A percentile compares a stretch with the other conserved stretches of the same genome.
Evolutionary conservation across 768 basidiomycete genomes (phyloP).

Genomic region (Boletus sensibilis): DNA sequence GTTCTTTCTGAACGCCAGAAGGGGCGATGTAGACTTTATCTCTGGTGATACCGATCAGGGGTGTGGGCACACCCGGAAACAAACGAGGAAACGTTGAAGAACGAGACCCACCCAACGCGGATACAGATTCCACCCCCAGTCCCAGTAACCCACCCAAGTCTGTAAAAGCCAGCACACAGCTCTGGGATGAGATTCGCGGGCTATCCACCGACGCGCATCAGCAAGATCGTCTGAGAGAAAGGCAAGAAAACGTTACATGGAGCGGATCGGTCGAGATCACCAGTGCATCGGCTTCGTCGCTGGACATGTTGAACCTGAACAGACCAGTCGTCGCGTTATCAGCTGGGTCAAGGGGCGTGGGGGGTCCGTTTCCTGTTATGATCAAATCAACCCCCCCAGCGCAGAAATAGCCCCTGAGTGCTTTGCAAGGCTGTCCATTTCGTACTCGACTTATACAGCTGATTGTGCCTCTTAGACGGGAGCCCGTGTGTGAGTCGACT

Average conservation of each 20-base stretch:
- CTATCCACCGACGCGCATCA: constrained; percentile 36
- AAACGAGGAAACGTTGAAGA: too few species aligned
- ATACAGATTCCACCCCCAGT: constrained; percentile 84
- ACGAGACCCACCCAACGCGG: constrained; percentile 52
- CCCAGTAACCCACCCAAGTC: constrained; percentile 89
- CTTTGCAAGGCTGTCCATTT: too few species aligned
- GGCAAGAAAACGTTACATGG: constrained; percentile 42
- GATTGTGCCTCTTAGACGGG: too few species aligned
- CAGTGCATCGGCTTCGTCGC: constrained; percentile 43
- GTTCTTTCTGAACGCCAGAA: constrained; percentile 88
- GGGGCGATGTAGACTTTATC: constrained; percentile 85
- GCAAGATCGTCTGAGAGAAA: not conserved
- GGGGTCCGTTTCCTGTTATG: not conserved
- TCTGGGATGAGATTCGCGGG: constrained; percentile 92
- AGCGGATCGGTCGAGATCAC: constrained; percentile 60
- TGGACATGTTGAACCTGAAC: constrained; percentile 17
- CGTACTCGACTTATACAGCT: too few species aligned
- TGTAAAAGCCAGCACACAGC: constrained; percentile 81
- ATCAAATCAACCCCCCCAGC: not conserved
- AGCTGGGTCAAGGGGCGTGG: not conserved
- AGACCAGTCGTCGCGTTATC: not conserved
- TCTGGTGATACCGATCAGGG: constrained; percentile 20
- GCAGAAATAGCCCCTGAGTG: not conserved
- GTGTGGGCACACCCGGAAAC: too few species aligned
- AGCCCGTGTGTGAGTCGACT: too few species aligned